Percentiles rank a stretch among this genome's conserved stretches.
phyloP scores from a whole-genome alignment of 208 protist genomes.

The Leishmania gerbilli region DNA sequence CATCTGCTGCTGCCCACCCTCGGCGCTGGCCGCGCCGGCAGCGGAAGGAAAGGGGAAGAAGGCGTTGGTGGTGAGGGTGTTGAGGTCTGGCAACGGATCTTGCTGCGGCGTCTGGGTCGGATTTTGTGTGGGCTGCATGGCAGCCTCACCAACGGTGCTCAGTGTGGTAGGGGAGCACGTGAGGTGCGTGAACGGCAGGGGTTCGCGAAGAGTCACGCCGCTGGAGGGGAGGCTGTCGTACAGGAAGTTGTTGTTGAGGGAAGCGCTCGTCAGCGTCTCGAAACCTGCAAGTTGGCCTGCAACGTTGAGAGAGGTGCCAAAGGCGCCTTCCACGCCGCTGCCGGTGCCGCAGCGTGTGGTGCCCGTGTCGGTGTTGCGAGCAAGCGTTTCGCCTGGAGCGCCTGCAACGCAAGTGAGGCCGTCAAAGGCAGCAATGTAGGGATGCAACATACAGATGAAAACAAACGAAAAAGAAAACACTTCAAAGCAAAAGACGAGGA shows the following conservation, averaged over 20 bases:
- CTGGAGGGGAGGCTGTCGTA: slow-evolving; percentile 9
- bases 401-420: background rate
- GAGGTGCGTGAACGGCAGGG: background rate
- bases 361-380: background rate
- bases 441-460: background rate
- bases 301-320: slow-evolving; percentile 2
- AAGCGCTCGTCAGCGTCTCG: background rate
- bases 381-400: background rate
- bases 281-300: background rate
- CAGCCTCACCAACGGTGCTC: background rate
- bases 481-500: background rate
- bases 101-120: background rate
- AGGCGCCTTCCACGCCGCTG: background rate
- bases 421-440: background rate
- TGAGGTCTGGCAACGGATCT: background rate
- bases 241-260: slow-evolving; percentile 14
- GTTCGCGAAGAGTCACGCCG: slow-evolving; percentile 1
- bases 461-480: background rate
- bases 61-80: background rate
- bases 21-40: background rate
- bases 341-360: background rate
- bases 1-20: background rate
- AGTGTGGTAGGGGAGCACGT: background rate
- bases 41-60: background rate
- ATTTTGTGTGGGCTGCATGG: background rate